Evolutionary conservation across 768 basidiomycete species (phyloP).

Genomic region (Tricholoma matsutake): DNA sequence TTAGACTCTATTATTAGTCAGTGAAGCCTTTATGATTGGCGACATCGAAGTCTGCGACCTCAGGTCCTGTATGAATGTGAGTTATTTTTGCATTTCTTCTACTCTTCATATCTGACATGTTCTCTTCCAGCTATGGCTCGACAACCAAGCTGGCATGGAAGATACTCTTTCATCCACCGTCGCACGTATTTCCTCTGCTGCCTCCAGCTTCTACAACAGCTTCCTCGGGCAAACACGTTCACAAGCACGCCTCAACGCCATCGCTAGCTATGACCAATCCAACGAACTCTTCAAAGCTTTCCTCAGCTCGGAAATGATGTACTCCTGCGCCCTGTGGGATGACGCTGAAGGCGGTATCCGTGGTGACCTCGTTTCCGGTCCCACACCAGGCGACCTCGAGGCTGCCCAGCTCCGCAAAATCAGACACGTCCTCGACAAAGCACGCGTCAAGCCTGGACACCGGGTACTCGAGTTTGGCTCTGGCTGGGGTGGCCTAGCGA

Average conservation of each 20-base stretch:
- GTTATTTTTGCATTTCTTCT: constrained; percentile 23
- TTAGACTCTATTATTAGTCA: constrained; percentile 45
- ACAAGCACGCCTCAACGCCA: constrained; percentile 74
- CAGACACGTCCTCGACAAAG: constrained; percentile 72
- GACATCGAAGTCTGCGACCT: constrained; percentile 61
- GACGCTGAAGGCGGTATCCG: constrained; percentile 79
- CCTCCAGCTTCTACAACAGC: constrained; percentile 65
- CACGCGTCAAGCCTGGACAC: constrained; percentile 74
- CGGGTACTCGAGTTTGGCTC: constrained; percentile 88
- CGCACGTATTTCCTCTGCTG: constrained; percentile 52
- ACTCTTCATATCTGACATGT: constrained; percentile 6
- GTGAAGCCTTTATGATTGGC: constrained; percentile 74
- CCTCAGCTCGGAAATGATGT: constrained; percentile 91
- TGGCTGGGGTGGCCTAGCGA: constrained; percentile 93
- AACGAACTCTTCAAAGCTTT: constrained; percentile 89
- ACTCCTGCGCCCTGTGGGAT: constrained; percentile 84
- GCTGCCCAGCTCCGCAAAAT: constrained; percentile 84
- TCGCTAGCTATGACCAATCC: constrained; percentile 89
- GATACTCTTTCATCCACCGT: constrained; percentile 54
- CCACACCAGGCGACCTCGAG: constrained; percentile 65
- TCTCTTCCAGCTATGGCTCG: constrained; percentile 56
- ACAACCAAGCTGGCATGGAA: constrained; percentile 60
- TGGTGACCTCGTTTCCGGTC: constrained; percentile 60
- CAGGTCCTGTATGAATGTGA: constrained; percentile 59
- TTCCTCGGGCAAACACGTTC: constrained; percentile 72